These are phyloP conservation scores for Fusarium chlamydosporum DNA, from an alignment of 2,329 filamentous ascomycete species.

Conservation along the genomic window DNA sequence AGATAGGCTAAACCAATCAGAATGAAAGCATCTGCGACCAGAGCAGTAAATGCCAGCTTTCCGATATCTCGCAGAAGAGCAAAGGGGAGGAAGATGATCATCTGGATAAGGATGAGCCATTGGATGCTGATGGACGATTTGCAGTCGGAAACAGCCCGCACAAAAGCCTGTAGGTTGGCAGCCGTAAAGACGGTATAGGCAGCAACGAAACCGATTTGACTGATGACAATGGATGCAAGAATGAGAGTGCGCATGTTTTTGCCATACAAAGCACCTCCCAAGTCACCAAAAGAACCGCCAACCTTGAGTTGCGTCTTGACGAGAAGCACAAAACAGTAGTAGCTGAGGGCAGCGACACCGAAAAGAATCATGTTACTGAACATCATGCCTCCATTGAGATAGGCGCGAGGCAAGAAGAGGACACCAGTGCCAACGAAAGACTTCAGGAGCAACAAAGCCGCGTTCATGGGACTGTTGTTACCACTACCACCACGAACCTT, in stretches of 20 bases:
- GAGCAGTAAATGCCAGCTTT: slow-evolving; percentile 94
- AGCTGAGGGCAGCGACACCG: slow-evolving; percentile 86
- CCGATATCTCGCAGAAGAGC: slow-evolving; percentile 96
- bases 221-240: slow-evolving; percentile 91
- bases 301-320: slow-evolving; percentile 88
- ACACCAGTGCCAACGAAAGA: slow-evolving; percentile 98
- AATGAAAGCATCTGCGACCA: slow-evolving; percentile 95
- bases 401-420: slow-evolving; percentile 91
- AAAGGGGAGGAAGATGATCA: slow-evolving; percentile 94
- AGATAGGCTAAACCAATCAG: slow-evolving; percentile 91
- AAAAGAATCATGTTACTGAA: slow-evolving; percentile 96
- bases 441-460: slow-evolving; percentile 89
- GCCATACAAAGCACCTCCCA: slow-evolving; percentile 92
- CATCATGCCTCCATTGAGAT: slow-evolving; percentile 95
- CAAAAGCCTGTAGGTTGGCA: slow-evolving; percentile 94
- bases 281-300: slow-evolving; percentile 96
- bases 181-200: slow-evolving; percentile 98
- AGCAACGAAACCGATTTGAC: slow-evolving; percentile 93
- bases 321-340: slow-evolving; percentile 96
- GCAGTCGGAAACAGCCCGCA: slow-evolving; percentile 91
- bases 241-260: slow-evolving; percentile 91
- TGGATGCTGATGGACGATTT: slow-evolving; percentile 87
- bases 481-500: slow-evolving; percentile 81
- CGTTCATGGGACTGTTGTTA: slow-evolving; percentile 82
- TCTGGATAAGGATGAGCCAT: slow-evolving; percentile 92